Evolutionary conservation across 2,329 filamentous ascomycete species (phyloP), one percentile per base, ranked within the genome.

Genomic region (Emericellopsis cladophorae): DNA sequence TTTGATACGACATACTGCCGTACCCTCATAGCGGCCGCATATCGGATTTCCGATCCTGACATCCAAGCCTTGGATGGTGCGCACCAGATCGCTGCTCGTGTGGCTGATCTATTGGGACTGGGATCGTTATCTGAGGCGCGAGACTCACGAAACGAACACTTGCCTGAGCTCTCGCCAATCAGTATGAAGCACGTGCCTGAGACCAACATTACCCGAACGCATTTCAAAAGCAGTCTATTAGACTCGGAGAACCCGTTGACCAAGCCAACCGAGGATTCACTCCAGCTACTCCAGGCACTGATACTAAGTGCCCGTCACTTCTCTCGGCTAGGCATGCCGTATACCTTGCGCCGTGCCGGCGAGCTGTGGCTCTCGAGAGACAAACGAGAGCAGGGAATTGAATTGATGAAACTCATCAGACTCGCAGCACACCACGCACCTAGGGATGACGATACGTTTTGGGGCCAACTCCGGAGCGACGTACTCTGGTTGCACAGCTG

Each of bases 401-500:
- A 81, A 37, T 66, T 79, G 5, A 57, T 67, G 15, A 77, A 72
- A 46, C 62, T 82, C n/a, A 62, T 86, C 40, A 70, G 72, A 45
- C 59, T 62, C 3, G 51, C 81, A 18, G 55, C 63, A 39, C 61
- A 58, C 37, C 67, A 67, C 41, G 65, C 66, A 11, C 62, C 71
- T 2, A 76, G 71, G 45, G 70, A 68, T 31, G 77, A 84, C 40
- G 79, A 84, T 44, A 67, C 67, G 29, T 76, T 74, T 45, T 84
- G 81, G 80, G 61, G 68, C 22, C 66, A 63, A 40, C 69, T 74
- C 11, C 70, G 83, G 43, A 71, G 72, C 34, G 77, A 81, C 49
- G 58, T 89, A 8, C 54, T 87, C 4, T 90, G 84, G 84, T 65
- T 90, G 24, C 76, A 79, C 53, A 72, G 73, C 51, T 89, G 84